Conservation (phyloP, 805 yeast genomes). For the Komagataella pseudopastoris region DNA sequence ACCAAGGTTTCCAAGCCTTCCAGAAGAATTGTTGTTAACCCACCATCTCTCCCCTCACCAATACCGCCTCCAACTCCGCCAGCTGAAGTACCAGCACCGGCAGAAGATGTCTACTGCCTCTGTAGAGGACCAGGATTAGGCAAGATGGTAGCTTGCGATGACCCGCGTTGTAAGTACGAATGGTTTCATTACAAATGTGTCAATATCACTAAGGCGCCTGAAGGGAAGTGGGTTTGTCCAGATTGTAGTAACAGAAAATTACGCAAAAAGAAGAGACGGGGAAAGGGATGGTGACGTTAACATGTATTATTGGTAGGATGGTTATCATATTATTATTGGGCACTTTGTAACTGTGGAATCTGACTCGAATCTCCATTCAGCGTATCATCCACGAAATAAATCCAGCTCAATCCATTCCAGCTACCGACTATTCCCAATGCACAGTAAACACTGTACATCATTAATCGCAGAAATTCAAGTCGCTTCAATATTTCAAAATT, state of each 20-base stretch:
- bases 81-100: constrained; percentile 4
- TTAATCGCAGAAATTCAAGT: constrained; percentile 63
- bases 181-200: constrained; percentile 98
- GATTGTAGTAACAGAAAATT: constrained; percentile 34
- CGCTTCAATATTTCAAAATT: constrained; percentile 39
- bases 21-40: neutral
- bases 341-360: neutral
- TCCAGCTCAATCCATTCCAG: constrained; percentile 85
- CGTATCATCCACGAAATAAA: constrained; percentile 70
- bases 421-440: constrained; percentile 72
- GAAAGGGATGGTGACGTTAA: constrained; percentile 1
- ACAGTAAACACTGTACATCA: constrained; percentile 80
- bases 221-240: constrained; percentile 90
- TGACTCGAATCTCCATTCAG: neutral
- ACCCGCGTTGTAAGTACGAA: constrained; percentile 73
- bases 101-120: constrained; percentile 25
- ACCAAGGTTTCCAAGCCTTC: neutral
- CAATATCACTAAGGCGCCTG: constrained; percentile 77
- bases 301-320: neutral
- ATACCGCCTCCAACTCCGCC: constrained; percentile 2
- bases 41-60: constrained; percentile 3
- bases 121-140: constrained; percentile 53
- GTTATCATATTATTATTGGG: neutral
- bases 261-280: constrained; percentile 7
- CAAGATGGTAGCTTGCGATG: constrained; percentile 94